A percentile compares a stretch with the other conserved stretches of the same genome.
phyloP scores from a whole-genome alignment of 2,329 filamentous ascomycete species.

The Diaporthe sp. region DNA sequence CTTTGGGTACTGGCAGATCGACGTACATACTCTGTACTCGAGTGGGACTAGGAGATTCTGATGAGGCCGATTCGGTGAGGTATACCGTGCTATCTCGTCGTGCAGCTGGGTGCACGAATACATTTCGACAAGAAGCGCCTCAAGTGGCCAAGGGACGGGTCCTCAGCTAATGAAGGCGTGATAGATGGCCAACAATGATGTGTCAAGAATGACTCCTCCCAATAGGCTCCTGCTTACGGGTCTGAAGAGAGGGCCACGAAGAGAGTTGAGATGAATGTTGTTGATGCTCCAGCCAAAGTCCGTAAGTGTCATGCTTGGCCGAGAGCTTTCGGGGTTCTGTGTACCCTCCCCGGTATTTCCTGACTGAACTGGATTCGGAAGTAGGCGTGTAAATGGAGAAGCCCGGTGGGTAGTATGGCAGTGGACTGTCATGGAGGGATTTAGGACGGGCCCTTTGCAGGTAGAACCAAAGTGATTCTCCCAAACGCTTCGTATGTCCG shows the following conservation, averaged over 20 bases:
- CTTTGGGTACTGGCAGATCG: slow-evolving; percentile 2
- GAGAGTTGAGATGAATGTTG: too few relatives aligned
- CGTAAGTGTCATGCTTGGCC: too few relatives aligned
- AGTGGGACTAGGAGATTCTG: not conserved
- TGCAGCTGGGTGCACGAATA: not conserved
- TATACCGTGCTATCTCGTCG: not conserved
- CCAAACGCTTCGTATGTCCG: not conserved
- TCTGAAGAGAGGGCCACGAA: not conserved
- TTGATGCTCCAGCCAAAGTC: not conserved
- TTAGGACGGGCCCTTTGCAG: not conserved
- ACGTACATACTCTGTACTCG: not conserved
- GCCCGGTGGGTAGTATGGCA: not conserved
- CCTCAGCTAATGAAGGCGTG: not conserved
- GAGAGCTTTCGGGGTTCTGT: too few relatives aligned
- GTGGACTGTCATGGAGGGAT: not conserved
- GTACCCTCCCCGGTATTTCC: too few relatives aligned
- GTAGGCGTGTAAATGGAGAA: not conserved
- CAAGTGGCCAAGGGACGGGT: not conserved
- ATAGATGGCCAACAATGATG: not conserved
- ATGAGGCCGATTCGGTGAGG: too few relatives aligned
- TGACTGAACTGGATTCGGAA: too few relatives aligned
- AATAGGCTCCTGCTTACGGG: not conserved
- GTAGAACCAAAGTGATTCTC: too few relatives aligned
- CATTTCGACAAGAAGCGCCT: too few relatives aligned
- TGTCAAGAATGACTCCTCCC: not conserved